Percentiles rank a stretch among this genome's conserved stretches.
Evolutionary conservation across 495 filamentous ascomycete species (phyloP).

Genomic region (Aspergillus sclerotiicarbonarius): DNA sequence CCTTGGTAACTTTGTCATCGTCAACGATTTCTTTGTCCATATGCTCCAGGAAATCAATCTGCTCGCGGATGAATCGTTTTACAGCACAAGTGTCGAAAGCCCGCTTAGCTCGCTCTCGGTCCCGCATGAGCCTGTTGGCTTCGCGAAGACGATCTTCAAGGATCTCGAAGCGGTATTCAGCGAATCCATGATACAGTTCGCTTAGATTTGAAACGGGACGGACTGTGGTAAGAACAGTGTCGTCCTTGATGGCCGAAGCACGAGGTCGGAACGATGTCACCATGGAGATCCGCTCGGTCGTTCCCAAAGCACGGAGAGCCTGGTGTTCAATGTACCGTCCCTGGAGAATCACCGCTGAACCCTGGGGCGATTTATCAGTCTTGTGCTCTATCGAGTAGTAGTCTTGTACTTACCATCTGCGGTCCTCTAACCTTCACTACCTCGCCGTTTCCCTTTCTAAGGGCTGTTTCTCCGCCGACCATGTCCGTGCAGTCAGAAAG

Average conservation of each 20-base stretch:
- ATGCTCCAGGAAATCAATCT: slow-evolving; percentile 53
- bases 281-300: slow-evolving; percentile 67
- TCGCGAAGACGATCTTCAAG: slow-evolving; percentile 57
- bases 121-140: slow-evolving; percentile 43
- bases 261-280: slow-evolving; percentile 70
- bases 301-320: slow-evolving; percentile 61
- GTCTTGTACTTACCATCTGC: slow-evolving; percentile 50
- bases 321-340: slow-evolving; percentile 72
- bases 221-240: slow-evolving; percentile 65
- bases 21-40: slow-evolving; percentile 58
- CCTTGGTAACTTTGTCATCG: slow-evolving; percentile 50
- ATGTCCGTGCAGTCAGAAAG: slow-evolving; percentile 68
- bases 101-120: slow-evolving; percentile 39
- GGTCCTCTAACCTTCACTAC: slow-evolving; percentile 69
- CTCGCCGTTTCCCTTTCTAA: slow-evolving; percentile 58
- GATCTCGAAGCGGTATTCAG: slow-evolving; percentile 69
- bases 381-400: neutral
- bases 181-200: slow-evolving; percentile 69
- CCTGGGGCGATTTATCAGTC: slow-evolving; percentile 38
- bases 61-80: slow-evolving; percentile 49
- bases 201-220: slow-evolving; percentile 62
- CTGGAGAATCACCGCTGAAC: slow-evolving; percentile 66
- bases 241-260: slow-evolving; percentile 57
- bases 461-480: slow-evolving; percentile 70
- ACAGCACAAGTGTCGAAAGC: slow-evolving; percentile 40